These are phyloP conservation scores for Anastatica hierochuntica DNA, from an alignment of 345 rosid species.

Conservation along the genomic window DNA sequence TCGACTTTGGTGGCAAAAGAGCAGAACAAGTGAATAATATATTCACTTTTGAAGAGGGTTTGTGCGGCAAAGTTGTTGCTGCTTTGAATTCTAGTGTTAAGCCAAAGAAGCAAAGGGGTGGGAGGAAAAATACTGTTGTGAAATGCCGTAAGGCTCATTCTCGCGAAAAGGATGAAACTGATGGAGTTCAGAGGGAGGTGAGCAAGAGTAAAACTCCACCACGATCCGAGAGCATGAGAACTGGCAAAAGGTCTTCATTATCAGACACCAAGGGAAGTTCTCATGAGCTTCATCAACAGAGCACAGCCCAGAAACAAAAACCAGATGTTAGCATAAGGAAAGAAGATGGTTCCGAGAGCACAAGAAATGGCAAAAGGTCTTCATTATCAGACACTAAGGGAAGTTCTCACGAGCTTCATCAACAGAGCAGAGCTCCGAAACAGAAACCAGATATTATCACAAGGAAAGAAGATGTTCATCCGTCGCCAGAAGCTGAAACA, in stretches of 20 bases:
- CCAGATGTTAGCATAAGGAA: slow-evolving; percentile 24
- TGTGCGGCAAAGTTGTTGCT: slow-evolving; percentile 22
- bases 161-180: slow-evolving; percentile 28
- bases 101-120: slow-evolving; percentile 31
- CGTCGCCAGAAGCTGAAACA: slow-evolving; percentile 26
- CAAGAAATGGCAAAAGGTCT: too few species aligned
- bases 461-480: too few species aligned
- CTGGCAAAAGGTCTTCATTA: slow-evolving; percentile 40
- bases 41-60: slow-evolving; percentile 50
- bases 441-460: too few species aligned
- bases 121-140: slow-evolving; percentile 28
- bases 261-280: slow-evolving; percentile 28
- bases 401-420: too few species aligned
- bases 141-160: slow-evolving; percentile 36
- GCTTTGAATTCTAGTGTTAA: slow-evolving; percentile 26
- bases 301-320: slow-evolving; percentile 19
- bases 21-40: slow-evolving; percentile 28
- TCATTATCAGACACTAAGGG: too few species aligned
- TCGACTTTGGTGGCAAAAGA: slow-evolving; percentile 27
- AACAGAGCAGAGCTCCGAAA: too few species aligned
- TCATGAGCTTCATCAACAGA: slow-evolving; percentile 21
- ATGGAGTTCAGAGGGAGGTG: slow-evolving; percentile 29
- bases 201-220: slow-evolving; percentile 27
- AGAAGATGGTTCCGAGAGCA: slow-evolving; percentile 20
- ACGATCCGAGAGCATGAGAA: slow-evolving; percentile 26